Percentiles rank a stretch among this genome's conserved stretches.
phyloP scores from a whole-genome alignment of 495 filamentous ascomycete genomes.

The Talaromyces ruber region DNA sequence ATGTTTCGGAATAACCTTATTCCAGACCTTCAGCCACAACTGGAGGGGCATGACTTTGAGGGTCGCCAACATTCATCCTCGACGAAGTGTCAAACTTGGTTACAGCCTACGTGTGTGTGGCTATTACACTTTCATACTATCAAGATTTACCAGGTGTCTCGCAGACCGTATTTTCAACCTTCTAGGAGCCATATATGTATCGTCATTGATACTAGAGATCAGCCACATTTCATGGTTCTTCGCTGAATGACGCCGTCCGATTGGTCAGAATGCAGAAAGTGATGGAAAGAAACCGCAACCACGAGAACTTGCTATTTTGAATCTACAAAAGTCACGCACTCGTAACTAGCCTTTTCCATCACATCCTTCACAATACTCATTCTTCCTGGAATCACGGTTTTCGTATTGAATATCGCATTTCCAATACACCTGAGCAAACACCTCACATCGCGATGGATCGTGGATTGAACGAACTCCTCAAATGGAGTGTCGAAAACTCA shows the following conservation, averaged over 20 bases:
- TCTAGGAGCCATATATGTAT: background rate
- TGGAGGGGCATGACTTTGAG: background rate
- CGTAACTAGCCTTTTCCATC: background rate
- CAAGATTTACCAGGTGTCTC: background rate
- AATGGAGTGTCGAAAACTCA: slow-evolving; percentile 89
- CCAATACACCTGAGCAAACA: background rate
- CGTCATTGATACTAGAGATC: background rate
- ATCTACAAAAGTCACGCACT: background rate
- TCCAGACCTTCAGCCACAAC: background rate
- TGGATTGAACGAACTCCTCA: slow-evolving; percentile 70
- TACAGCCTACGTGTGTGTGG: background rate
- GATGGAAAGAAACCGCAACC: background rate
- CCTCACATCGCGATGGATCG: slow-evolving; percentile 37
- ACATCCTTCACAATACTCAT: background rate
- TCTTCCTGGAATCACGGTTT: background rate
- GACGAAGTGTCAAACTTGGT: background rate
- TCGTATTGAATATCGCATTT: background rate
- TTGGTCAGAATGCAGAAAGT: background rate
- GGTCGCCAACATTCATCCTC: background rate
- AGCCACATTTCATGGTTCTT: background rate
- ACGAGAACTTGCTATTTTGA: background rate
- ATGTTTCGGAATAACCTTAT: background rate
- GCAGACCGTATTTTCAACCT: background rate
- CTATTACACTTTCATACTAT: background rate
- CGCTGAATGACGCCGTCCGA: background rate